These are phyloP conservation scores for Hibiscus mutabilis DNA, from an alignment of 345 rosid genomes.

Conservation along the genomic window DNA sequence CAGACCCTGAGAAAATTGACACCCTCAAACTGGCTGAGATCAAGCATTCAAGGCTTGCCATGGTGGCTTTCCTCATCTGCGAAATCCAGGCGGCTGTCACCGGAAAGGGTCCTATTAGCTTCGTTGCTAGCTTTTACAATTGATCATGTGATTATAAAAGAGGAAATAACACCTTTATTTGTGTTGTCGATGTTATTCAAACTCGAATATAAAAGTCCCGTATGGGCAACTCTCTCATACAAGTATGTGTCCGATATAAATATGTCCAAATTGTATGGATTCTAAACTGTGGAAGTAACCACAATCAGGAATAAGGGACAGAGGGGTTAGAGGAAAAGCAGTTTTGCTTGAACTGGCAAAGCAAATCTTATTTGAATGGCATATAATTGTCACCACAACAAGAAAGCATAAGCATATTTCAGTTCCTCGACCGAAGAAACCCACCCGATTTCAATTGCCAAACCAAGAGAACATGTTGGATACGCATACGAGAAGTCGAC, in stretches of 20 bases:
- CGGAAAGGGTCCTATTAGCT: conserved; percentile 81
- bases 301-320: neutral
- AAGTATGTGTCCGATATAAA: too few species aligned
- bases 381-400: neutral
- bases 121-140: conserved; percentile 55
- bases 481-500: neutral
- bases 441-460: neutral
- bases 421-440: neutral
- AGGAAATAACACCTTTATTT: too few species aligned
- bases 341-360: neutral
- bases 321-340: neutral
- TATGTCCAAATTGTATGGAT: too few species aligned
- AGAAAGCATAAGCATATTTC: neutral
- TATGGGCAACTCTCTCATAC: too few species aligned
- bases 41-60: conserved; percentile 78
- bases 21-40: conserved; percentile 72
- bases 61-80: conserved; percentile 81
- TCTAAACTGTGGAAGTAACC: neutral
- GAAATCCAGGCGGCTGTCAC: conserved; percentile 64
- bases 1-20: conserved; percentile 67
- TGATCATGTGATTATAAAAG: conserved; percentile 7
- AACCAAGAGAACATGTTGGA: neutral
- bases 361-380: conserved; percentile 5
- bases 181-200: too few species aligned
- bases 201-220: too few species aligned